phyloP scores from a whole-genome alignment of 176 grass and related monocot genomes.

The Triticum aestivum region IWGSC_CS_RefSeq_v2.1 NC_057803.1:594738814-594739313 shows the following conservation, averaged over 20 bases:
- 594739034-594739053: not conserved
- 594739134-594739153: not conserved
- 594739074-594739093: slow-evolving; percentile 12
- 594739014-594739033: slow-evolving; percentile 35
- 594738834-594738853: slow-evolving; percentile 47
- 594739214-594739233: not conserved
- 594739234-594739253: not conserved
- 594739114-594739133: not conserved
- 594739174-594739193: not conserved
- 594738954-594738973: slow-evolving; percentile 10
- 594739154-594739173: not conserved
- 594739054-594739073: slow-evolving; percentile 13
- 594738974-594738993: slow-evolving; percentile 22
- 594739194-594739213: not conserved
- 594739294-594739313: no score
- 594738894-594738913: slow-evolving; percentile 31
- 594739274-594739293: no score
- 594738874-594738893: slow-evolving; percentile 32
- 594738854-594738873: slow-evolving; percentile 28
- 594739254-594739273: not conserved
- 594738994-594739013: slow-evolving; percentile 19
- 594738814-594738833: slow-evolving; percentile 35
- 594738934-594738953: slow-evolving; percentile 35
- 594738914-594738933: slow-evolving; percentile 36
- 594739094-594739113: not conserved